Evolutionary conservation across 2,329 filamentous ascomycete species (phyloP).

Genomic region (Daldinia sp.): DNA sequence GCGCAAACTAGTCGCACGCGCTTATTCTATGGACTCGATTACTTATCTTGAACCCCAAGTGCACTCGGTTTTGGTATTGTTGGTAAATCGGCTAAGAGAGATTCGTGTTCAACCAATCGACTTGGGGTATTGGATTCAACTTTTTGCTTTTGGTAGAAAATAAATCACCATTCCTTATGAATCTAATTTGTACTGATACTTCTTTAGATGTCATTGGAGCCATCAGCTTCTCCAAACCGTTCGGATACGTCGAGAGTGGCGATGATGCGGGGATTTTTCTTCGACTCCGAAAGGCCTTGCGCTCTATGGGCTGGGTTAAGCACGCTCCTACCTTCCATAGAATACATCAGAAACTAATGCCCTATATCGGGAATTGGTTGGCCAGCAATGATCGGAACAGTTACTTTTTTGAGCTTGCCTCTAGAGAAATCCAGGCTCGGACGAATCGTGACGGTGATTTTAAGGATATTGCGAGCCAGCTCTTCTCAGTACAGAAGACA

Average conservation of each 20-base stretch:
- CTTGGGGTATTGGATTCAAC: constrained; percentile 5
- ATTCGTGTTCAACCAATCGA: neutral
- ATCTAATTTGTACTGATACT: neutral
- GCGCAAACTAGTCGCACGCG: constrained; percentile 36
- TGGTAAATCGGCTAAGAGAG: neutral
- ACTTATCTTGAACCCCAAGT: constrained; percentile 35
- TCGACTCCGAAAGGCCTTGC: constrained; percentile 6
- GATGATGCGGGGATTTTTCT: constrained; percentile 31
- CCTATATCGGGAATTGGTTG: constrained; percentile 34
- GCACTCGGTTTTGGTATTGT: constrained; percentile 8
- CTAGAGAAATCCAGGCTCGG: constrained; percentile 19
- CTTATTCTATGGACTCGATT: constrained; percentile 40
- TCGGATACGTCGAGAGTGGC: constrained; percentile 33
- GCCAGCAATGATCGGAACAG: constrained; percentile 38
- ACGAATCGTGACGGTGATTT: neutral
- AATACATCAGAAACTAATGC: constrained; percentile 12
- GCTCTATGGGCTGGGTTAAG: neutral
- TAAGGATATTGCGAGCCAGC: neutral
- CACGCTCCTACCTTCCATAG: neutral
- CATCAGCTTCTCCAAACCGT: constrained; percentile 35
- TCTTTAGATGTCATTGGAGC: constrained; percentile 33
- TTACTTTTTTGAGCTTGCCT: constrained; percentile 36
- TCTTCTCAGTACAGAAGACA: neutral
- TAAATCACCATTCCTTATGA: neutral
- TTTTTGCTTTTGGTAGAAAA: constrained; percentile 1